Conservation (phyloP, 345 rosid genomes). For the Nasturtium officinale region DNA sequence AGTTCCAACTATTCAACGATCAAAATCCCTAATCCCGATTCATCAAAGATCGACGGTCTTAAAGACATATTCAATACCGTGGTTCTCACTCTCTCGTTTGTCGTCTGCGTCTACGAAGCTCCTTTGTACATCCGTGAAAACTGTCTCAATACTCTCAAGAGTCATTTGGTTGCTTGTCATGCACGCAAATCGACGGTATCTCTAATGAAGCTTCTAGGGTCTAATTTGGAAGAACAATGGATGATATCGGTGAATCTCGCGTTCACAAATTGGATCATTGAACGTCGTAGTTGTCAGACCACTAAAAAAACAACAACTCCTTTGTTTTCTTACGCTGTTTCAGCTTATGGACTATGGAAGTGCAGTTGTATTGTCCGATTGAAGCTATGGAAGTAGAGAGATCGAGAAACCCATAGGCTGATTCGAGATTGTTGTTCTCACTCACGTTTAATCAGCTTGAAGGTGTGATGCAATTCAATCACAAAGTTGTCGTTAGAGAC, state of each 20-base stretch:
- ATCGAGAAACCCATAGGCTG: slow-evolving; percentile 50
- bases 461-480: slow-evolving; percentile 81
- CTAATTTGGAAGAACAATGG: slow-evolving; percentile 87
- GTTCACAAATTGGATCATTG: slow-evolving; percentile 71
- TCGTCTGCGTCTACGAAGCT: slow-evolving; percentile 78
- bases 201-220: slow-evolving; percentile 67
- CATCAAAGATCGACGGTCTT: slow-evolving; percentile 36
- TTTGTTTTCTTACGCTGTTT: slow-evolving; percentile 64
- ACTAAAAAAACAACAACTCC: slow-evolving; percentile 47
- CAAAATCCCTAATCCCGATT: slow-evolving; percentile 48
- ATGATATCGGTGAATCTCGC: slow-evolving; percentile 81
- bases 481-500: slow-evolving; percentile 53
- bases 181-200: slow-evolving; percentile 48
- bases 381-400: slow-evolving; percentile 77
- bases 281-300: slow-evolving; percentile 37
- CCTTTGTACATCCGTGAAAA: slow-evolving; percentile 64
- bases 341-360: slow-evolving; percentile 77
- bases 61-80: slow-evolving; percentile 61
- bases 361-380: slow-evolving; percentile 76
- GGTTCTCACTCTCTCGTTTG: slow-evolving; percentile 58
- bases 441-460: slow-evolving; percentile 81
- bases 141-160: slow-evolving; percentile 56
- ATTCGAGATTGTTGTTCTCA: slow-evolving; percentile 70
- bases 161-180: slow-evolving; percentile 48
- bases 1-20: slow-evolving; percentile 38